These are phyloP conservation scores for Kandelia obovata DNA, from an alignment of 345 rosid species.

Conservation along the genomic window DNA sequence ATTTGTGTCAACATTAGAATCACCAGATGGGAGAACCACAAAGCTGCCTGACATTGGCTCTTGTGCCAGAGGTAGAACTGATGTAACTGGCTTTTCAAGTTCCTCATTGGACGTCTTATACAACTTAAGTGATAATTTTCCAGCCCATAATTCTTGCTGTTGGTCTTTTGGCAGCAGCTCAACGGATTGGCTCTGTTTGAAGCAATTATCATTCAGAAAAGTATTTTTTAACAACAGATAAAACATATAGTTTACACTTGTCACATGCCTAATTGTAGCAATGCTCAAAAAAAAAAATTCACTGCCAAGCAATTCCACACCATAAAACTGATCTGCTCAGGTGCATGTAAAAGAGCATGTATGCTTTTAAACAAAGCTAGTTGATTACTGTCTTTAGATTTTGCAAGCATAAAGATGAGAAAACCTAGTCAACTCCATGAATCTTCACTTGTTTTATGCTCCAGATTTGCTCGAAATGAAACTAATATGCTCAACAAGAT, in stretches of 20 bases:
- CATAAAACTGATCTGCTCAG: neutral
- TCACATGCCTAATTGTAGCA: neutral
- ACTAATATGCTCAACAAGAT: neutral
- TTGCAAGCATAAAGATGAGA: neutral
- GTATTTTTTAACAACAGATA: no score
- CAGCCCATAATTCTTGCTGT: constrained; percentile 59
- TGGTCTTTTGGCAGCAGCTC: constrained; percentile 66
- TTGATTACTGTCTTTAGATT: neutral
- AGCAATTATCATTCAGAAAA: constrained; percentile 19
- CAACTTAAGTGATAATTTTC: constrained; percentile 34
- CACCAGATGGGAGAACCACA: constrained; percentile 31
- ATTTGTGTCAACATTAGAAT: constrained; percentile 38
- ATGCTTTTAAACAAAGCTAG: neutral
- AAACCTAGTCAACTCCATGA: constrained; percentile 8
- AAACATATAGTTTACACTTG: no score
- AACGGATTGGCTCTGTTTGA: constrained; percentile 59
- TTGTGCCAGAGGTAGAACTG: constrained; percentile 31
- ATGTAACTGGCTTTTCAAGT: constrained; percentile 38
- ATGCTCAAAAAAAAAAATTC: neutral
- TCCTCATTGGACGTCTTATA: constrained; percentile 34
- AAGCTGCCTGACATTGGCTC: constrained; percentile 34
- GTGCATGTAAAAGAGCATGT: neutral
- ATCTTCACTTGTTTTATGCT: neutral
- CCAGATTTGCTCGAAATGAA: neutral
- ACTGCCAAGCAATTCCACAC: neutral